Base-by-base conservation (phyloP, 208 protist genomes). In the Crithidia mellificae region DNA sequence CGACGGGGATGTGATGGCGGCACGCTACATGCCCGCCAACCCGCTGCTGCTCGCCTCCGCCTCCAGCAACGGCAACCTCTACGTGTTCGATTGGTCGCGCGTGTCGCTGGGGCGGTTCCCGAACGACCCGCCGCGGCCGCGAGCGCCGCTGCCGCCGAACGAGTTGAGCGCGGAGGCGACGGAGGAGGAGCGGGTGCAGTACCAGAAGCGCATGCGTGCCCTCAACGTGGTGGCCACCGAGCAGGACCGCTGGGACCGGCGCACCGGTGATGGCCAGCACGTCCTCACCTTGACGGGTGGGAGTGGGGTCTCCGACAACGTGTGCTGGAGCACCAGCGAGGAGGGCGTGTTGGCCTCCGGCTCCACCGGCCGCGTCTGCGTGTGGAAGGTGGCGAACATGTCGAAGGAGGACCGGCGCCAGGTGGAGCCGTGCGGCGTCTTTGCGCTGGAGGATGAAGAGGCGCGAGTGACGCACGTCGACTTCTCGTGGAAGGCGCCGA, bases 31-130 rank as follows among this genome's bases (percentile, higher is more conserved):
- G 88, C 78, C 77, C 34, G 80, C 82, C 0, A 97, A 97, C 56
- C 92, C 92, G 30, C 86, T 95, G 30, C 53, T 97, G 27, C 50
- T 95, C 43, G 90, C 76, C 41, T 90, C 90, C 25, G 68, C 75
- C 25, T 95, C 90, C 3, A 91, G 77, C 64, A 80, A 97, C 65
- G 88, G 83, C 12, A 81, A 84, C 74, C 65, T 80, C 15, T 97
- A 97, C 71, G 75, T 97, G 24, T 94, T 97, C 72, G 92, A 97
- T 76, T 94, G 90, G 88, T 93, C 90, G 47, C 77, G 83, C 0
- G 86, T 97, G 39, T 84, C 90, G 25, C 77, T 95, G 9, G 89
- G 90, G 50, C 80, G 83, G 56, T 93, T 89, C 68, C 92, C 92
- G 1, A 97, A 97, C 69, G 87, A 97, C 72, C 92, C 92, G 6